phyloP scores from a whole-genome alignment of 345 rosid genomes.

The Cardiospermum halicacabum region DNA sequence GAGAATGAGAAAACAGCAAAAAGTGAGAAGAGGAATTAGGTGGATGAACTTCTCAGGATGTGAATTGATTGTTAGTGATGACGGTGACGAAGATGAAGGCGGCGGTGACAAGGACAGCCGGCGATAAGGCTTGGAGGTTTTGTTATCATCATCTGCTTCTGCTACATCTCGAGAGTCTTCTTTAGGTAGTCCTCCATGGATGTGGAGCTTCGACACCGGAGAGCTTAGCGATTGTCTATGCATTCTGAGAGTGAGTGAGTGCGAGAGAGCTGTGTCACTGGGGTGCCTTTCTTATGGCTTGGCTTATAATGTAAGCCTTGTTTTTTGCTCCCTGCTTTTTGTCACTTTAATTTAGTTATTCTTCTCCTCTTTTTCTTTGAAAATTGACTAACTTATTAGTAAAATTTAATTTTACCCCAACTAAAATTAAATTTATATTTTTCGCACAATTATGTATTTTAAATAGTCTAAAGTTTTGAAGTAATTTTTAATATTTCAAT shows the following conservation, averaged over 20 bases:
- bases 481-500: too few relatives aligned
- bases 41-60: constrained; percentile 68
- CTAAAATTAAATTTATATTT: too few relatives aligned
- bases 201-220: constrained; percentile 60
- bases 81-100: constrained; percentile 12
- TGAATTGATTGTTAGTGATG: constrained; percentile 30
- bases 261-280: not conserved
- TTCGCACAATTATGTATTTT: too few relatives aligned
- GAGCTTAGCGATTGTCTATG: constrained; percentile 90
- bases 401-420: too few relatives aligned
- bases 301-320: constrained; percentile 4
- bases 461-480: too few relatives aligned
- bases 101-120: constrained; percentile 40
- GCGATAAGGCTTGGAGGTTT: constrained; percentile 49
- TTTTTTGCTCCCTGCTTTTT: not conserved
- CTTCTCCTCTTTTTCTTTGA: too few relatives aligned
- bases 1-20: constrained; percentile 76
- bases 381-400: too few relatives aligned
- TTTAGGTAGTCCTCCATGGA: constrained; percentile 44
- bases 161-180: constrained; percentile 24
- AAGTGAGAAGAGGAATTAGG: constrained; percentile 75
- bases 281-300: constrained; percentile 5
- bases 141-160: constrained; percentile 36
- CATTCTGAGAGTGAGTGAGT: constrained; percentile 41
- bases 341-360: not conserved